Conservation (phyloP, 2,329 filamentous ascomycete genomes). For the Ophidiomyces ophidiicola region DNA sequence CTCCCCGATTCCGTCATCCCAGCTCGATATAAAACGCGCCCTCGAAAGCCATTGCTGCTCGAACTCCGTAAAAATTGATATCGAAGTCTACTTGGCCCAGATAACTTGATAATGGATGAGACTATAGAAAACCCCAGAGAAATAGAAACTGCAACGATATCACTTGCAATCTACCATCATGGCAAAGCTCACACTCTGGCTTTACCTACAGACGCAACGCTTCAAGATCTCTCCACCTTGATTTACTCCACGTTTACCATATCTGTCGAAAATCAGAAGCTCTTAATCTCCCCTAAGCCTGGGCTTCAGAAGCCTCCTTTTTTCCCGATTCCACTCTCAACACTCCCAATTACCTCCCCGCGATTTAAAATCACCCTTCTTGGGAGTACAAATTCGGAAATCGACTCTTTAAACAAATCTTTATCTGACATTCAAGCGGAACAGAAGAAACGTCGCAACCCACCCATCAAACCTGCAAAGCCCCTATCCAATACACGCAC, state of each 20-base stretch:
- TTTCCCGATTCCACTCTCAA: constrained; percentile 24
- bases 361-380: constrained; percentile 38
- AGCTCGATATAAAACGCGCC: neutral
- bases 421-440: too few species aligned
- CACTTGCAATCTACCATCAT: constrained; percentile 44
- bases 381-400: constrained; percentile 32
- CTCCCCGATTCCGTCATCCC: constrained; percentile 3
- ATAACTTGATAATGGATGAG: neutral
- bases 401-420: constrained; percentile 31
- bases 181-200: constrained; percentile 39
- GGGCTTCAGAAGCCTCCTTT: constrained; percentile 38
- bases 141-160: neutral
- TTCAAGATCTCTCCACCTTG: constrained; percentile 32
- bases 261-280: constrained; percentile 33
- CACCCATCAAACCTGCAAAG: constrained; percentile 15
- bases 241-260: constrained; percentile 29
- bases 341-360: constrained; percentile 25
- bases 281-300: constrained; percentile 37
- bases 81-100: neutral
- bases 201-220: constrained; percentile 40
- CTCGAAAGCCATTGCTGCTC: neutral
- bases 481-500: constrained; percentile 21
- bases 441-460: constrained; percentile 17
- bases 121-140: neutral
- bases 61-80: too few species aligned